These are phyloP conservation scores for Ligustrum vulgare DNA, from an alignment of 257 asterid species.

Conservation along the genomic window DNA sequence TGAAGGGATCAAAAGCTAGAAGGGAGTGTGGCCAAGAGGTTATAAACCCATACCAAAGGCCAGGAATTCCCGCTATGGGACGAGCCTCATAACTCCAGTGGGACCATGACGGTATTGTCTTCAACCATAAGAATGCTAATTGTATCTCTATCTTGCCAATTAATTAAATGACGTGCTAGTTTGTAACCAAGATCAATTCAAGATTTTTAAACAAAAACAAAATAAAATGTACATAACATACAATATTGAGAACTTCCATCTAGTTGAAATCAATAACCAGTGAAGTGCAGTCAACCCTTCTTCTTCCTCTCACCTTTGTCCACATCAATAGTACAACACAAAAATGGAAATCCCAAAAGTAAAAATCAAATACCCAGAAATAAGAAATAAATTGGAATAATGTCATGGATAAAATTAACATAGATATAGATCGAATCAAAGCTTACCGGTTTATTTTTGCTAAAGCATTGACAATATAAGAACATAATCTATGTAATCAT, in stretches of 20 bases:
- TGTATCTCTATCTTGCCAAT: neutral
- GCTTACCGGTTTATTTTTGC: too few relatives aligned
- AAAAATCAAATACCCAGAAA: neutral
- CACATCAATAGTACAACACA: neutral
- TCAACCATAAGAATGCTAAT: neutral
- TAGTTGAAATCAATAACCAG: neutral
- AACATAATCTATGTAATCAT: neutral
- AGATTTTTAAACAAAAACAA: neutral
- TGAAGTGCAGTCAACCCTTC: neutral
- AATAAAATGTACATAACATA: neutral
- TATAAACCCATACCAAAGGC: too few relatives aligned
- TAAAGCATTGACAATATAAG: neutral
- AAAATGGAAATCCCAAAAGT: neutral
- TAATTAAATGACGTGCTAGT: neutral
- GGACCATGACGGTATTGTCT: too few relatives aligned
- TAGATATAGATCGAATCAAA: constrained; percentile 10
- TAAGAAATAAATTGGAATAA: constrained; percentile 1
- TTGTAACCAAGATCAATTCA: neutral
- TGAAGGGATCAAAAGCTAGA: too few relatives aligned
- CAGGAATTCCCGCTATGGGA: too few relatives aligned
- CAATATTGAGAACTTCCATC: neutral
- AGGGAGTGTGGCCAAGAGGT: too few relatives aligned
- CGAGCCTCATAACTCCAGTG: too few relatives aligned
- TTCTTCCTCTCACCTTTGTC: neutral
- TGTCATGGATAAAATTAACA: neutral